Evolutionary conservation across 1,284 basidiomycete genomes (phyloP), one percentile per base, ranked within the genome.

Genomic region (Leccinum huronense): DNA sequence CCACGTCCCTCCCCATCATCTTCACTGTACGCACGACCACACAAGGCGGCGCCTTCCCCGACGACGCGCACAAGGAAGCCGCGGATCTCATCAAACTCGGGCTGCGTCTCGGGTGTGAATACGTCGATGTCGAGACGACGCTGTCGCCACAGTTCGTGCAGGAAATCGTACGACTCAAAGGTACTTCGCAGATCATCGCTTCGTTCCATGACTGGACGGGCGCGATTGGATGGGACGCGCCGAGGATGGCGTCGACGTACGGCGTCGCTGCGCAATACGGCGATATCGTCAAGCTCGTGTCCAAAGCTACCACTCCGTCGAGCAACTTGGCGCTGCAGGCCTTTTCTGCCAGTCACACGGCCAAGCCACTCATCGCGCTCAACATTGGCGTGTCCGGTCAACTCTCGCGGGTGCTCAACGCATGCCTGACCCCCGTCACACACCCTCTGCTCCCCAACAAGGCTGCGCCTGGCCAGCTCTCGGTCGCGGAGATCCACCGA

Each of bases 181-280:
- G 93, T 0, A 74, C 81, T 53, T 90, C 92, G 0, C 83, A 90
- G 70, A 87, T 98, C 71, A 89, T 99, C 65, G 93, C 94, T 0
- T 97, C 95, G 10, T 97, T 89, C 87, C 96, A 98, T 75, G 95
- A 99, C 73, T 95, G 91, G 89, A 88, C 86, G 48, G 96, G 97
- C 3, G 80, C 83, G 23, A 84, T 97, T 80, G 86, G 86, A 67
- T 99, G 97, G 97, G 83, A 88, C 67, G 83, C 89, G 11, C 76
- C 84, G 3, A 76, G 83, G 31, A 87, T 92, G 54, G 84, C 86
- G 69, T 84, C 86, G 65, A 91, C 90, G 72, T 93, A 92, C 74
- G 81, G 82, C 40, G 70, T 84, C 38, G 91, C 91, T 5, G 79
- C 81, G 40, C 78, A 80, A 65, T 81, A 89, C 57, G 95, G 95